Evolutionary conservation across 2,329 filamentous ascomycete species (phyloP).

Genomic region (Parastagonospora avenae): DNA sequence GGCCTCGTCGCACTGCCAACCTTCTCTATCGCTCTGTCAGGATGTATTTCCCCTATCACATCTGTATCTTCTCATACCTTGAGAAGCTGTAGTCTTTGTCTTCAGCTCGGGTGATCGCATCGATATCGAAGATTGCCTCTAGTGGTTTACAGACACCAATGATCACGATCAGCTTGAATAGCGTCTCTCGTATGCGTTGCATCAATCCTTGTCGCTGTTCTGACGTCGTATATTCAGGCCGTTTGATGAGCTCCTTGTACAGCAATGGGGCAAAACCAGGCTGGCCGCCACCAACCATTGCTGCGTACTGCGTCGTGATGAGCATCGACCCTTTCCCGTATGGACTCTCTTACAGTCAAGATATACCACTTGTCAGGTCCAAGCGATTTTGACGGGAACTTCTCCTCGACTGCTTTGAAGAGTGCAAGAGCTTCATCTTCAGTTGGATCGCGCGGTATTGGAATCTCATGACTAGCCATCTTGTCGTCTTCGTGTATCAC

Average conservation of each 20-base stretch:
- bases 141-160: slow-evolving; percentile 68
- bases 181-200: slow-evolving; percentile 60
- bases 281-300: slow-evolving; percentile 57
- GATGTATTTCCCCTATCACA: not conserved
- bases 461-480: slow-evolving; percentile 20
- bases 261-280: slow-evolving; percentile 59
- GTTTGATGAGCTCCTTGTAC: slow-evolving; percentile 60
- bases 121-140: slow-evolving; percentile 64
- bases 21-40: slow-evolving; percentile 43
- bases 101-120: slow-evolving; percentile 57
- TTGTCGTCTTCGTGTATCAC: not conserved
- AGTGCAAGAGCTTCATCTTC: slow-evolving; percentile 47
- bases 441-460: slow-evolving; percentile 38
- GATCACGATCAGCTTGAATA: slow-evolving; percentile 63
- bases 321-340: not conserved
- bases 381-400: slow-evolving; percentile 50
- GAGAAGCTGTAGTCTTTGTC: slow-evolving; percentile 63
- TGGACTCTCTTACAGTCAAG: slow-evolving; percentile 37
- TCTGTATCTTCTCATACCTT: slow-evolving; percentile 36
- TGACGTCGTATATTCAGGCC: slow-evolving; percentile 53
- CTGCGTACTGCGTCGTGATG: slow-evolving; percentile 39
- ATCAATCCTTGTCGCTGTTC: slow-evolving; percentile 55
- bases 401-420: slow-evolving; percentile 50
- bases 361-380: slow-evolving; percentile 56
- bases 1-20: slow-evolving; percentile 63